Conservation (phyloP, 2,329 filamentous ascomycete genomes). For the Calonectria honghensis region DNA sequence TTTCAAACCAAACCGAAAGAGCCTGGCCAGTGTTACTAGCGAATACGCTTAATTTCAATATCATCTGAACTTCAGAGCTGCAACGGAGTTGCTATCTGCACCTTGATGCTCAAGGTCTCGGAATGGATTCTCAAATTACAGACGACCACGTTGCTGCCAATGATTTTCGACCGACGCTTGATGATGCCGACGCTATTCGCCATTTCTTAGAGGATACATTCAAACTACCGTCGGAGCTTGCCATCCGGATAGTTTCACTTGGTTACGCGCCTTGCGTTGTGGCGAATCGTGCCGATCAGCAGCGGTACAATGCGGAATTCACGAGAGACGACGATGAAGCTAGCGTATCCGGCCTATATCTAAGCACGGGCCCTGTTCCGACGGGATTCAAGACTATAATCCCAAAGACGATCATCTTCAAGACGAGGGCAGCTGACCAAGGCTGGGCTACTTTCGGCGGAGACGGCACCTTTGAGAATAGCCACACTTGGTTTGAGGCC, state of each 20-base stretch:
- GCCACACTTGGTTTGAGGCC: constrained; percentile 4
- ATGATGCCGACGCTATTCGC: background rate
- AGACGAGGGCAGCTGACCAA: constrained; percentile 1
- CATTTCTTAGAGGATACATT: background rate
- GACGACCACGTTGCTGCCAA: background rate
- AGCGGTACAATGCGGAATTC: background rate
- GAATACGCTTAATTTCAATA: background rate
- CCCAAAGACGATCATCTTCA: background rate
- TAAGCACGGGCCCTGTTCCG: background rate
- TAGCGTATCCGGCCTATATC: background rate
- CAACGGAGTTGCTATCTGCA: background rate
- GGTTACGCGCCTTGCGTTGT: background rate
- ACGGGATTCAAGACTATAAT: background rate
- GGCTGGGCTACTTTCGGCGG: constrained; percentile 8
- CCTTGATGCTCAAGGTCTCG: background rate
- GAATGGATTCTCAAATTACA: background rate
- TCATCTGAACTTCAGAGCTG: background rate
- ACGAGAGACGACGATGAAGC: too few species aligned
- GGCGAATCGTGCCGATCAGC: too few species aligned
- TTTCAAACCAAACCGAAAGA: background rate
- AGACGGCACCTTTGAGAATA: background rate
- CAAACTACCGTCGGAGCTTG: background rate
- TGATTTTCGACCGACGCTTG: constrained; percentile 1
- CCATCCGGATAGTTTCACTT: background rate
- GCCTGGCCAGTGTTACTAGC: background rate